Base-by-base conservation (phyloP, 192 early-diverging fungal genomes). In the Physocladia obscura region DNA sequence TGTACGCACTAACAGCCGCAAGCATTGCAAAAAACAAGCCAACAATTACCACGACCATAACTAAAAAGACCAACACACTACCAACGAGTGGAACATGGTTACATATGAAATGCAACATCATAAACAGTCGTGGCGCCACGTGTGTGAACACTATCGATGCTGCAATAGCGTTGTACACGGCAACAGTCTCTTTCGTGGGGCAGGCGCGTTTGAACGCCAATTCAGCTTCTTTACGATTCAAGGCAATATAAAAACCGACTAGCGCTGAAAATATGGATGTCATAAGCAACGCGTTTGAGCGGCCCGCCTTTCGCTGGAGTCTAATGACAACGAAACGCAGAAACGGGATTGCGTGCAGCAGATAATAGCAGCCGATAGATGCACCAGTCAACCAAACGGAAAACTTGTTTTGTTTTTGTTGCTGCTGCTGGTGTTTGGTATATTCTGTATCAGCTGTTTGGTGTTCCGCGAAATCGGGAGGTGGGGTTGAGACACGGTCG, bases 21-120 rank as follows among this genome's bases (percentile, higher is more conserved):
- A 58, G 13, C 57, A 58, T 58, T 34, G 31, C 22, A 4, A 58
- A 6, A 58, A 58, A 58, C 26, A 58, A 15, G 8, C 24, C 57
- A 36, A 29, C 57, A 36, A 19, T 34, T 4, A 36, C 11, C 4
- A 58, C 26, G 8, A 58, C 11, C 19, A 58, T 8, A 11, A 36
- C n/a, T 4, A 34, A 36, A 34, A 58, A 58, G 19, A 58, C 30
- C 5, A 58, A 34, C 26, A 58, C 5, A 34, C 22, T 34, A 36
- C 57, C 57, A 11, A 58, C 57, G 21, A 58, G n/a, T 6, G 57
- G 57, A 31, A 58, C 30, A 35, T 58, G 57, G 57, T 34, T 58
- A 31, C 30, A 58, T 31, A 58, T 35, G 57, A 31, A 58, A 32
- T 58, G 57, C 8, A 58, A 31, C 3, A 17, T 32, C 26, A 35